Conservation (phyloP, 1,139 yeast genomes). For the Kurtzmaniella quercitrusa region DNA sequence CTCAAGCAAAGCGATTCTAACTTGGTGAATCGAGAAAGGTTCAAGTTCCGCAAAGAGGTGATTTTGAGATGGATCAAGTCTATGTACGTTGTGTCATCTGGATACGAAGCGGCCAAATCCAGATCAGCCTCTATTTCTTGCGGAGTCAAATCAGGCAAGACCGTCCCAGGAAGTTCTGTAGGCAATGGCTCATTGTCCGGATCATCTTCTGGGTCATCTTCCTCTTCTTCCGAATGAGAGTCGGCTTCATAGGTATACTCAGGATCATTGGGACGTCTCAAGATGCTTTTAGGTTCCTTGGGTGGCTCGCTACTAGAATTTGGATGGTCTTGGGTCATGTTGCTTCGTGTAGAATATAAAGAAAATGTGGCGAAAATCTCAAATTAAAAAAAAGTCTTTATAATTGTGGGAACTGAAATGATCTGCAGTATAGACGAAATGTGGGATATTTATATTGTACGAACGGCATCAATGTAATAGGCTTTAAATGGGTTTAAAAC, state of each 20-base stretch:
- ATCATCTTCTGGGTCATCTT: slow-evolving; percentile 17
- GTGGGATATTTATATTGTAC: too few species aligned
- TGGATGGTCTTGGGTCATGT: background rate
- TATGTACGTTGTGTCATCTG: slow-evolving; percentile 60
- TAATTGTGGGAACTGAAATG: background rate
- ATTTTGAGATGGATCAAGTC: slow-evolving; percentile 82
- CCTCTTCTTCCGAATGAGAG: slow-evolving; percentile 16
- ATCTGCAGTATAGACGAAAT: too few species aligned
- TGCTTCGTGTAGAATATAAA: background rate
- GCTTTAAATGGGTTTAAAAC: too few species aligned
- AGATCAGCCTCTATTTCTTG: slow-evolving; percentile 43
- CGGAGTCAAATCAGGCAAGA: slow-evolving; percentile 53
- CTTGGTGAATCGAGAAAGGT: slow-evolving; percentile 53
- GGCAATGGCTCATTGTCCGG: slow-evolving; percentile 29
- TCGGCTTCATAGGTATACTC: slow-evolving; percentile 3
- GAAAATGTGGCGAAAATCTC: background rate
- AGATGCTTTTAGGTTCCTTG: slow-evolving; percentile 18
- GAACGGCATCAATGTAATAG: too few species aligned
- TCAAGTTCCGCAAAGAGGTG: slow-evolving; percentile 59
- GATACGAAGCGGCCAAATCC: slow-evolving; percentile 62
- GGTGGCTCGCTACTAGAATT: slow-evolving; percentile 6
- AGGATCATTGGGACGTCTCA: background rate
- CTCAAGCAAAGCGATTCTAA: slow-evolving; percentile 69
- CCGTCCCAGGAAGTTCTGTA: slow-evolving; percentile 42
- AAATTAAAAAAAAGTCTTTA: background rate